Percentiles rank a stretch among this genome's conserved stretches.
Evolutionary conservation across 2,329 filamentous ascomycete species (phyloP).

Genomic region (Neofusicoccum cordaticola): DNA sequence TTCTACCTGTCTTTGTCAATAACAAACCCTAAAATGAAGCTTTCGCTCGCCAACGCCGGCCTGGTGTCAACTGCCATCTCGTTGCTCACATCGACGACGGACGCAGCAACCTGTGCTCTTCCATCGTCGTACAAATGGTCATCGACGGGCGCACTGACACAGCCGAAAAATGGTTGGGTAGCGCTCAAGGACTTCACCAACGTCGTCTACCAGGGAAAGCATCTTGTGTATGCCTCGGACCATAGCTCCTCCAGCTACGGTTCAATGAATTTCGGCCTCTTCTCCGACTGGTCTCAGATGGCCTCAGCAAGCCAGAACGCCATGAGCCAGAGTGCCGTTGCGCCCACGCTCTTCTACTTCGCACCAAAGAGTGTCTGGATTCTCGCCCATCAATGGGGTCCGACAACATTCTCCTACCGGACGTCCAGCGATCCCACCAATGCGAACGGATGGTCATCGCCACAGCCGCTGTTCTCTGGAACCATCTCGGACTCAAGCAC

Average conservation of each 20-base stretch:
- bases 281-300: slow-evolving; percentile 55
- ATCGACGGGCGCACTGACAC: slow-evolving; percentile 50
- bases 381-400: slow-evolving; percentile 65
- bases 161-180: slow-evolving; percentile 54
- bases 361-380: slow-evolving; percentile 60
- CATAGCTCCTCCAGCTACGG: slow-evolving; percentile 49
- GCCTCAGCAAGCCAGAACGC: slow-evolving; percentile 51
- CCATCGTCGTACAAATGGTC: slow-evolving; percentile 58
- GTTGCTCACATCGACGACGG: slow-evolving; percentile 20
- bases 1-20: background rate
- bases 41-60: background rate
- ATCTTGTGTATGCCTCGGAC: slow-evolving; percentile 60
- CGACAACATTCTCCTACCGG: slow-evolving; percentile 58
- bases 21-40: background rate
- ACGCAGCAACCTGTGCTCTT: slow-evolving; percentile 44
- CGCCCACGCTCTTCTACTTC: slow-evolving; percentile 64
- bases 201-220: slow-evolving; percentile 55
- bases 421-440: slow-evolving; percentile 59
- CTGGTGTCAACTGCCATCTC: background rate
- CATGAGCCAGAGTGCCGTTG: slow-evolving; percentile 51
- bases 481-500: slow-evolving; percentile 51
- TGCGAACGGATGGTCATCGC: slow-evolving; percentile 55
- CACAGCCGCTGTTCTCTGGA: slow-evolving; percentile 57
- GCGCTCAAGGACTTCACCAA: slow-evolving; percentile 63
- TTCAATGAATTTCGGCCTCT: slow-evolving; percentile 58